Evolutionary conservation across 2,329 filamentous ascomycete genomes (phyloP).

Genomic region (Aspergillus glaucus): DNA sequence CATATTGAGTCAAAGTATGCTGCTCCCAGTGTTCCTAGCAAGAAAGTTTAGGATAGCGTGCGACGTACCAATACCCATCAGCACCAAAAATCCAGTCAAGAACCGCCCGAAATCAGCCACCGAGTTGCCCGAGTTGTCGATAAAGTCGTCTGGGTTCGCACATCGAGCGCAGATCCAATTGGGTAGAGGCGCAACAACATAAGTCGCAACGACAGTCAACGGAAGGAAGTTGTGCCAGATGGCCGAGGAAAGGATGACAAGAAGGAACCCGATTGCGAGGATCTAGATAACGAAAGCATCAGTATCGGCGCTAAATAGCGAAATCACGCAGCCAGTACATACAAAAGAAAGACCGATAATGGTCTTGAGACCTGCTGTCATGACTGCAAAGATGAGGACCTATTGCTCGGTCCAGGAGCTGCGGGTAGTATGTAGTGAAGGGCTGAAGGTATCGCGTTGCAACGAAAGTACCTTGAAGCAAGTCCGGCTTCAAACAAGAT

Average conservation of each 20-base stretch:
- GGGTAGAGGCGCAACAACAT: conserved; percentile 84
- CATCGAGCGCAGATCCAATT: conserved; percentile 93
- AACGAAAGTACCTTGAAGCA: conserved; percentile 1
- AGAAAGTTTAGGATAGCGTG: not conserved
- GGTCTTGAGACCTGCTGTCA: conserved; percentile 89
- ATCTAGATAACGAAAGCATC: conserved; percentile 46
- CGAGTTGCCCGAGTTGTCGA: conserved; percentile 73
- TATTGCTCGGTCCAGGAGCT: conserved; percentile 10
- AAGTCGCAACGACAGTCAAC: conserved; percentile 90
- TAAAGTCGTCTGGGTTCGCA: conserved; percentile 91
- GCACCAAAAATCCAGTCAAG: conserved; percentile 87
- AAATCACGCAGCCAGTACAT: conserved; percentile 27
- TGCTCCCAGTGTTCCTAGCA: too few relatives aligned
- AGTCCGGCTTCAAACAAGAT: not conserved
- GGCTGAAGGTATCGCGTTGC: conserved; percentile 1
- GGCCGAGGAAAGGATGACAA: conserved; percentile 95
- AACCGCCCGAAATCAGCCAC: conserved; percentile 92
- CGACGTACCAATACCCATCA: conserved; percentile 90
- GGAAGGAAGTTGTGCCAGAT: conserved; percentile 93
- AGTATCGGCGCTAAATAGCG: conserved; percentile 1
- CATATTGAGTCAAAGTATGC: not conserved
- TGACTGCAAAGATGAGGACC: conserved; percentile 29
- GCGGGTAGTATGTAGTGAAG: conserved; percentile 2
- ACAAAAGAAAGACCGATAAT: conserved; percentile 98
- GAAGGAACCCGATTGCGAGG: conserved; percentile 95